These are phyloP conservation scores for Saccharomycopsis fibuligera DNA, from an alignment of 805 yeast genomes.

Conservation along the genomic window DNA sequence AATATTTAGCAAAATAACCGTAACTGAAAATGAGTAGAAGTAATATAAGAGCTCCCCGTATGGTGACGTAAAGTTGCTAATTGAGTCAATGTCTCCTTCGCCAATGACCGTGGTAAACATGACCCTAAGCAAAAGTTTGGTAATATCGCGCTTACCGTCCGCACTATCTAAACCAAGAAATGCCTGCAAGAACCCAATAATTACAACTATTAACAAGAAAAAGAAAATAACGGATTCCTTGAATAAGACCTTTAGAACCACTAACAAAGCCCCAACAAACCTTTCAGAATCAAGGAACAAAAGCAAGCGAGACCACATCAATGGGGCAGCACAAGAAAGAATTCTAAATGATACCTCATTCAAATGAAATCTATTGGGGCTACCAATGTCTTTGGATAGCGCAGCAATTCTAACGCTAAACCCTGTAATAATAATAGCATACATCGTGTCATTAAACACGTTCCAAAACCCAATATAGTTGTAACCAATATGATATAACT, in stretches of 20 bases:
- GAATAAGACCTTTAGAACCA: constrained; percentile 80
- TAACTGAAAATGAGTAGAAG: constrained; percentile 66
- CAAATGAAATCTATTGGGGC: constrained; percentile 1
- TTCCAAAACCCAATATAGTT: constrained; percentile 73
- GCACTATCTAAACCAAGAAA: constrained; percentile 82
- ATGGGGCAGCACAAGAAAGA: constrained; percentile 75
- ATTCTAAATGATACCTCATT: constrained; percentile 47
- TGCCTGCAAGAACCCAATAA: constrained; percentile 79
- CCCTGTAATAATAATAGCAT: constrained; percentile 46
- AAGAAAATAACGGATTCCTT: constrained; percentile 81
- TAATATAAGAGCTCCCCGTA: constrained; percentile 78
- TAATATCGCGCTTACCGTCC: constrained; percentile 77
- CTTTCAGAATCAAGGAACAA: constrained; percentile 71
- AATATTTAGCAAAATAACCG: constrained; percentile 73
- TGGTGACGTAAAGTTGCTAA: constrained; percentile 73
- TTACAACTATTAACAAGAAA: constrained; percentile 60
- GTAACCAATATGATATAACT: constrained; percentile 70
- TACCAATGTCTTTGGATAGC: constrained; percentile 18
- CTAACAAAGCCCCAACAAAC: constrained; percentile 85
- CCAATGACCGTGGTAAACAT: constrained; percentile 70
- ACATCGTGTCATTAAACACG: constrained; percentile 68
- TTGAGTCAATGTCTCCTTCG: constrained; percentile 64
- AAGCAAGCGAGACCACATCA: constrained; percentile 77
- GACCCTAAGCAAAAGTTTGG: constrained; percentile 53
- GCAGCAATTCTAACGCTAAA: constrained; percentile 47